Conservation (phyloP, 2,329 filamentous ascomycete genomes). For the Rhynchosporium graminicola region DNA sequence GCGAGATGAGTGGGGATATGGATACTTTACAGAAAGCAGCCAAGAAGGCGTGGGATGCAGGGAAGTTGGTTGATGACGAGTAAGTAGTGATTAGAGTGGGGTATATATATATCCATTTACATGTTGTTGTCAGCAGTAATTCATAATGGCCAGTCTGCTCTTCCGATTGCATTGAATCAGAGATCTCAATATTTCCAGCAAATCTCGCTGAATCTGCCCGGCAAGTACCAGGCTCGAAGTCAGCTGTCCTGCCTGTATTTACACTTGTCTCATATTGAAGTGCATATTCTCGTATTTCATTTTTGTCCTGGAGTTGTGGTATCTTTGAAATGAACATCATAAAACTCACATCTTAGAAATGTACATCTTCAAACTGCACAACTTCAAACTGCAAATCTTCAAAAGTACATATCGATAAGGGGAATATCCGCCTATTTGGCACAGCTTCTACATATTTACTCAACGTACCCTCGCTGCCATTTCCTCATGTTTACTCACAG, state of each 20-base stretch:
- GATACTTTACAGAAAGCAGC: constrained; percentile 58
- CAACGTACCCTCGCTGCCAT: not conserved
- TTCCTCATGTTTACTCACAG: not conserved
- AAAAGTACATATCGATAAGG: not conserved
- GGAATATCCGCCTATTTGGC: not conserved
- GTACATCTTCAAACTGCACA: no score
- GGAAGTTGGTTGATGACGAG: constrained; percentile 44
- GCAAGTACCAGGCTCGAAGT: constrained; percentile 8
- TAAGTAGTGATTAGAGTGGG: constrained; percentile 21
- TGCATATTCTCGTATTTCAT: no score
- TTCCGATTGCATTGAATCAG: not conserved
- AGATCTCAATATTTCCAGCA: constrained; percentile 4
- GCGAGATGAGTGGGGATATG: constrained; percentile 66
- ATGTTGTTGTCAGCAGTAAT: not conserved
- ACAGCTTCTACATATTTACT: not conserved
- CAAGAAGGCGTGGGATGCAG: constrained; percentile 47
- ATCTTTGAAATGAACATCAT: no score
- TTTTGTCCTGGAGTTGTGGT: no score
- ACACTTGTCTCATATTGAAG: no score
- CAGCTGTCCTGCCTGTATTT: not conserved
- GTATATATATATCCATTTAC: not conserved
- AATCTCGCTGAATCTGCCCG: constrained; percentile 2
- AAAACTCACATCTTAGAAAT: no score
- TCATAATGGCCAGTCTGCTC: not conserved
- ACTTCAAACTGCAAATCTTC: no score